Base-by-base conservation (phyloP, 441 rosid species). In the Corymbia calophylla region DNA sequence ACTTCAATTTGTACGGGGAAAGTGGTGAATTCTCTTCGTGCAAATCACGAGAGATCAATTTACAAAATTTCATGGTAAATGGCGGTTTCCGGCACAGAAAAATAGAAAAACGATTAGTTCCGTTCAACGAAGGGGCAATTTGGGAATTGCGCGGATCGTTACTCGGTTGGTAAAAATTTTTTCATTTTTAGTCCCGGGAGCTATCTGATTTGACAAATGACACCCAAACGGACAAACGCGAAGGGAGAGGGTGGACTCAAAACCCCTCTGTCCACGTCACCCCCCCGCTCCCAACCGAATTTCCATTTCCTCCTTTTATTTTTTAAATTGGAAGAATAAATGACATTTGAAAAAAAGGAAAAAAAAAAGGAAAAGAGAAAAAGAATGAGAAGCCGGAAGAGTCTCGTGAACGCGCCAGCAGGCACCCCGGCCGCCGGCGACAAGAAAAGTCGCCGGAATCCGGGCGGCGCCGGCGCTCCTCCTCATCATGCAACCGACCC, bases 341-440 rank as follows among this genome's bases (percentile, higher is more conserved):
- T 25, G 6, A 48, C 48, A 44, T 48, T 48, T n/a, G 25, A 17
- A 25, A 47, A 47, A 39, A 39, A 39, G 6, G 6, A 6, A 5
- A 39, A 39, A 39, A 39, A 39, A 5, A 39, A 53, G 11, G 8
- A 23, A 44, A 56, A 31, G 35, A 19, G 2, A 53, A 16, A 53
- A 9, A 32, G 44, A 56, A 16, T 5, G 5, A 13, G 39, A 32
- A 49, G 31, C 82, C 23, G 51, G 88, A 32, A 1, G 60, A 44
- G 53, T 87, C 91, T 86, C 92, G 93, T 88, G 70, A 56, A 91
- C 27, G 48, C 27, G 29, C 44, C 44, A 35, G 29, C 82, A 5
- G 44, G 82, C 47, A 7, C 51, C 7, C 13, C 17, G 49, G 27
- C 51, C 82, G 82, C 82, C 82, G 82, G 49, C 82, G 39, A 66